Conservation (phyloP, 805 yeast genomes). For the Pichia phayaonensis region DNA sequence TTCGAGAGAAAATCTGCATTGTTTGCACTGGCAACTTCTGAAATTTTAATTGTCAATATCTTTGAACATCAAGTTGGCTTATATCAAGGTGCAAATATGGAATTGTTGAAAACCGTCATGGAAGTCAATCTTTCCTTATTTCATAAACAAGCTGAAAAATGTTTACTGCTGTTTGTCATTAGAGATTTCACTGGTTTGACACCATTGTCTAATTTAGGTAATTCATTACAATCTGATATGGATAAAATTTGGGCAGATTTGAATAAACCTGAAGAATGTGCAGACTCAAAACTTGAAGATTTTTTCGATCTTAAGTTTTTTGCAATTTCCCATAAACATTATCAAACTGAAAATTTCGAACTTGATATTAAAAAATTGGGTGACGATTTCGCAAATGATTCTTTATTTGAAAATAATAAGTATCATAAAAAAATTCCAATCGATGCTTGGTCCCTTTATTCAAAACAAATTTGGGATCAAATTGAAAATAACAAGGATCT, state of each 20-base stretch:
- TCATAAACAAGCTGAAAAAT: constrained; percentile 51
- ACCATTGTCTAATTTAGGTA: constrained; percentile 63
- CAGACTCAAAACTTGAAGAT: constrained; percentile 50
- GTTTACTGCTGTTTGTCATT: constrained; percentile 75
- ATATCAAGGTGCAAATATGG: constrained; percentile 98
- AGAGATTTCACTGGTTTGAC: constrained; percentile 89
- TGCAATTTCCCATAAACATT: constrained; percentile 76
- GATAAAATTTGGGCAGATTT: constrained; percentile 70
- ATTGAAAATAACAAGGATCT: constrained; percentile 89
- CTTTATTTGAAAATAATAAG: constrained; percentile 49
- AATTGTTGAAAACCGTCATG: constrained; percentile 86
- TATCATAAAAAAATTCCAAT: constrained; percentile 85
- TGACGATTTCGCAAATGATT: constrained; percentile 40
- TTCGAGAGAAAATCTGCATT: constrained; percentile 94
- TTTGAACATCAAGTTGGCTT: constrained; percentile 98
- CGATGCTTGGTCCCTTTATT: constrained; percentile 94
- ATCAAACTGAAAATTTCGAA: constrained; percentile 66
- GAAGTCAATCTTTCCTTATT: constrained; percentile 88
- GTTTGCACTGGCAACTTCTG: constrained; percentile 89
- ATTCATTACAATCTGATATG: constrained; percentile 65
- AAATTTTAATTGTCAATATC: constrained; percentile 80
- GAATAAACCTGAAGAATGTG: constrained; percentile 62
- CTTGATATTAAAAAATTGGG: constrained; percentile 58
- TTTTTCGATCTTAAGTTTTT: constrained; percentile 82
- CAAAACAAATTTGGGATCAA: constrained; percentile 89